Conservation (phyloP, 345 rosid genomes). For the Heritiera littoralis region DNA sequence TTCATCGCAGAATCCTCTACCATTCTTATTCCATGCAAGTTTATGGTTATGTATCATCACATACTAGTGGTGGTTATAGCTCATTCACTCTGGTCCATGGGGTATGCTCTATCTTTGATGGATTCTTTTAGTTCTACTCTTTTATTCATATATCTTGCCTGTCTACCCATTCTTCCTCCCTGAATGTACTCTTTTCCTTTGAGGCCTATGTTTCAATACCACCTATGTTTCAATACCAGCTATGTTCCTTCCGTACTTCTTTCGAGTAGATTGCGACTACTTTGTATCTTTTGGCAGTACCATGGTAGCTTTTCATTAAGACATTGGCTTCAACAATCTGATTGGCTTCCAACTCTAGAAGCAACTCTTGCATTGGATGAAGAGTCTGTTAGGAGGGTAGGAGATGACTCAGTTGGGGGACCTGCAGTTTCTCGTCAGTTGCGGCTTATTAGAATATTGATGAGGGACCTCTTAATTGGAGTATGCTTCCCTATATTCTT, state of each 20-base stretch:
- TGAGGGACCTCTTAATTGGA: constrained; percentile 94
- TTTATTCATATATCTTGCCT: not conserved
- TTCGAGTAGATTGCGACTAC: not conserved
- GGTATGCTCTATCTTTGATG: constrained; percentile 41
- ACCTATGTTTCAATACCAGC: not conserved
- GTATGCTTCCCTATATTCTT: constrained; percentile 46
- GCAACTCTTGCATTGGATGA: constrained; percentile 95
- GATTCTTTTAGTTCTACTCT: constrained; percentile 5
- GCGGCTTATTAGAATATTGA: constrained; percentile 71
- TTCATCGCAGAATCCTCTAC: constrained; percentile 72
- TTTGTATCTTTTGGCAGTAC: constrained; percentile 46
- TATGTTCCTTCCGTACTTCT: not conserved
- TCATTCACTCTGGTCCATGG: constrained; percentile 84
- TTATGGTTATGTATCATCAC: constrained; percentile 68
- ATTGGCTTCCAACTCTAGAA: constrained; percentile 97
- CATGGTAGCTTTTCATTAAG: constrained; percentile 93
- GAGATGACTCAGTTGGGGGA: constrained; percentile 97
- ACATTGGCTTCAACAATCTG: constrained; percentile 94
- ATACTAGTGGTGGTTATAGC: constrained; percentile 36
- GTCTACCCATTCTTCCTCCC: not conserved
- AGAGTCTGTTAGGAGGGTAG: constrained; percentile 77
- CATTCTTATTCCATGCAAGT: constrained; percentile 97
- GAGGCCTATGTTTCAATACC: not conserved
- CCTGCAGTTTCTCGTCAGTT: constrained; percentile 87
- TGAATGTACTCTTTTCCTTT: not conserved